Base-by-base conservation (phyloP, 345 rosid species). In the Syzygium grande region DNA sequence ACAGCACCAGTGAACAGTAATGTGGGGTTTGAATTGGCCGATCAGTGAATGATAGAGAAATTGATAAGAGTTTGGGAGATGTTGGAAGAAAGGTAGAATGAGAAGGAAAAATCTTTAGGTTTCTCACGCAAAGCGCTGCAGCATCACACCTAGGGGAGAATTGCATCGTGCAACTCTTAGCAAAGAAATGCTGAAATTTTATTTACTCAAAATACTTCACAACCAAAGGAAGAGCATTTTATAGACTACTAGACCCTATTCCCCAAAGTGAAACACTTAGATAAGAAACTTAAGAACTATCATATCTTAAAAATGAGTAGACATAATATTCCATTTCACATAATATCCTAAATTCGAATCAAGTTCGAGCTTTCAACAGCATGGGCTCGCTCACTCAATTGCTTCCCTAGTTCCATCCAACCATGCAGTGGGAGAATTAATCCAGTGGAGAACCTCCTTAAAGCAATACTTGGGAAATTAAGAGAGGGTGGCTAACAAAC, bases 401-500 rank as follows among this genome's bases (percentile, higher is more conserved):
- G 83, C 83, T 73, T 38, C 83, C 83, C 49, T 38, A 73, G 25
- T 38, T 73, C 27, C 83, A 73, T 73, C 83, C 83, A 73, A 38
- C 49, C 27, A 19, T 73, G 83, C 25, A 73, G 49, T 38, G 83
- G 19, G 49, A 68, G 46, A 73, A 73, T 73, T 73, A 73, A 73
- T 34, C 49, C 49, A 38, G 49, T 0, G 2, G 49, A 38, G 46
- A 73, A 73, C 80, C 14, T 73, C 13, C 4, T 17, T 34, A 73
- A 34, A 73, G 83, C 83, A 38, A 34, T 38, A 73, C 49, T 73
- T 1, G 14, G 14, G 83, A 73, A 73, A 58, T 19, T 46, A 19
- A 52, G 23, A 52, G 25, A 52, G n/a, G 46, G 56, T 25, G 34
- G 55, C 84, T 6, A n/a, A 77, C 29, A 58, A 46, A 96, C 99